phyloP scores from a whole-genome alignment of 208 protist species.

The Trypanosoma platydactyli region DNA sequence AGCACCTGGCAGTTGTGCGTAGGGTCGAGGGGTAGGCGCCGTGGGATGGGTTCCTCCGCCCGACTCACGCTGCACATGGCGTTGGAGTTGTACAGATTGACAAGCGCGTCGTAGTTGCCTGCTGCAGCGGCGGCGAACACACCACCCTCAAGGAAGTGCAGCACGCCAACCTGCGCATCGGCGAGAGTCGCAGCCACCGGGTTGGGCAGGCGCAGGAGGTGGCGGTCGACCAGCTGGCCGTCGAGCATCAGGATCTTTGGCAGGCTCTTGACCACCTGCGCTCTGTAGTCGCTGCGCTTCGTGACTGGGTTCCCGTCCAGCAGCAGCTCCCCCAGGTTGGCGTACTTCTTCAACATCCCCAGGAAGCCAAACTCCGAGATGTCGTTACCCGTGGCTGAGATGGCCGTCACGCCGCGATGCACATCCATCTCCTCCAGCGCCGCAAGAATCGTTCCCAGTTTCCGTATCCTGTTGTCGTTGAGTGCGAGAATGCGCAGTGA shows the following conservation, averaged over 20 bases:
- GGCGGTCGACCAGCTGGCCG: slow-evolving; percentile 44
- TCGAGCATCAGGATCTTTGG: slow-evolving; percentile 68
- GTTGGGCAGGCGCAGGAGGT: slow-evolving; percentile 64
- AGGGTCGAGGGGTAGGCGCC: slow-evolving; percentile 45
- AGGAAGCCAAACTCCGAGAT: slow-evolving; percentile 63
- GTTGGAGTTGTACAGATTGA: slow-evolving; percentile 21
- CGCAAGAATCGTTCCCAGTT: slow-evolving; percentile 57
- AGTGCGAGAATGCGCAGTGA: slow-evolving; percentile 61
- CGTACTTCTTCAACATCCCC: slow-evolving; percentile 58
- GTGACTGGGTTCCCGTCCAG: slow-evolving; percentile 66
- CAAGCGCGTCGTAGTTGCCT: slow-evolving; percentile 26
- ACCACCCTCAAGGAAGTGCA: slow-evolving; percentile 42
- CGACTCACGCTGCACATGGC: slow-evolving; percentile 48
- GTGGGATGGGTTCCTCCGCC: slow-evolving; percentile 54
- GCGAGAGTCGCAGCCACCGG: slow-evolving; percentile 36
- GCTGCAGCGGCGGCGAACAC: slow-evolving; percentile 30
- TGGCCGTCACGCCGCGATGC: slow-evolving; percentile 63
- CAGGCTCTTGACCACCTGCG: slow-evolving; percentile 43
- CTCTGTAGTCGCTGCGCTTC: slow-evolving; percentile 44
- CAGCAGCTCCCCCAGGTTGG: slow-evolving; percentile 63
- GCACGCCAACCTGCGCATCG: slow-evolving; percentile 26
- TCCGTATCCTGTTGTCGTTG: slow-evolving; percentile 71
- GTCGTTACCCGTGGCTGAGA: slow-evolving; percentile 70
- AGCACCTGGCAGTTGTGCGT: slow-evolving; percentile 51
- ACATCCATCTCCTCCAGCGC: slow-evolving; percentile 64